Conservation (phyloP, 2,329 filamentous ascomycete species). For the Pseudocercospora vitis region DNA sequence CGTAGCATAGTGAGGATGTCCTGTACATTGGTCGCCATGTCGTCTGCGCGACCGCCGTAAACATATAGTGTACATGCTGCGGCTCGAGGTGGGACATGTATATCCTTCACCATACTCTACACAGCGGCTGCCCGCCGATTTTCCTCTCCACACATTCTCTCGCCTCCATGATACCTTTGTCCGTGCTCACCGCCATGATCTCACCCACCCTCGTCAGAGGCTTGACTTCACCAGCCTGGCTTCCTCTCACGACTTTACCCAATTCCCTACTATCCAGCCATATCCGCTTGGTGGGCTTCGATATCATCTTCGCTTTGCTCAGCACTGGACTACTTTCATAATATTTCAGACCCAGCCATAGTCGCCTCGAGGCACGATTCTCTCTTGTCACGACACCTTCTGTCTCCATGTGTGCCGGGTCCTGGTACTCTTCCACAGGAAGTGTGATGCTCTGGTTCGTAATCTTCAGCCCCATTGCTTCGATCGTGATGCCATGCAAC, state of each 20-base stretch:
- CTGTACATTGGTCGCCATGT: no score
- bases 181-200: constrained; percentile 76
- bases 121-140: constrained; percentile 77
- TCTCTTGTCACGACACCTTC: constrained; percentile 38
- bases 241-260: constrained; percentile 66
- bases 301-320: constrained; percentile 63
- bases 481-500: constrained; percentile 33
- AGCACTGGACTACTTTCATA: constrained; percentile 80
- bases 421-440: constrained; percentile 26
- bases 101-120: constrained; percentile 65
- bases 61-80: no score
- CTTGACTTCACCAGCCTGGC: constrained; percentile 64
- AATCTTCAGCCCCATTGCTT: constrained; percentile 35
- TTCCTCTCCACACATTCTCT: constrained; percentile 79
- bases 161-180: constrained; percentile 74
- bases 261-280: constrained; percentile 64
- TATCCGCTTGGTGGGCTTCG: constrained; percentile 72
- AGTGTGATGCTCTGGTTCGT: constrained; percentile 32
- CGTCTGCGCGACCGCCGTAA: no score
- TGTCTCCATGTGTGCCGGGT: constrained; percentile 33
- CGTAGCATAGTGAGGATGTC: background rate
- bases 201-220: constrained; percentile 76
- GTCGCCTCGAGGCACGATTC: constrained; percentile 71
- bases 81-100: no score
- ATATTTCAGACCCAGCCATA: constrained; percentile 93